Evolutionary conservation across 768 basidiomycete species (phyloP), one percentile per base, ranked within the genome.

Genomic region (Lentinula raphanica): DNA sequence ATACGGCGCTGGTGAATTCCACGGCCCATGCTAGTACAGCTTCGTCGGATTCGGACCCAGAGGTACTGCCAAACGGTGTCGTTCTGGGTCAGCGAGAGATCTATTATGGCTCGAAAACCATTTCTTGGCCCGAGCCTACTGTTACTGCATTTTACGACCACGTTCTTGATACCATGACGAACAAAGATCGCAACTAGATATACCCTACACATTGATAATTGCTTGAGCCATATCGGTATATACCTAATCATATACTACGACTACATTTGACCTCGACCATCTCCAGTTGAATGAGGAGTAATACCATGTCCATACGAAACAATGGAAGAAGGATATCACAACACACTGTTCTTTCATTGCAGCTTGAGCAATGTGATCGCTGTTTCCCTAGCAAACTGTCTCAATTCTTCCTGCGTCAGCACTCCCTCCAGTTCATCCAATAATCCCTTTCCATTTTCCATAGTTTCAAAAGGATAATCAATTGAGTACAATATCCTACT

Each of bases 401-500:
- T 21, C 36, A 58, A 39, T 29, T 50, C 58, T 25, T 58, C 49
- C 19, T 32, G 5, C 19, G 48, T 53, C 39, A 58, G 45, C 35
- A 44, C 49, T 27, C 11, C 54, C 13, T 40, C 42, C 19, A 62
- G 31, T 19, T 51, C 61, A 39, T 60, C 35, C 28, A 59, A 27
- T n/a, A 56, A 58, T 15, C 44, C 39, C 31, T 28, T 28, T 45
- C 62, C 59, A 17, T 36, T 21, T 35, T 58, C 39, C 17, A 63
- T 63, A 27, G 42, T 35, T 25, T 49, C 70, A 56, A 67, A 73
- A 0, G 71, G 71, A 63, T 73, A 74, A 55, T 72, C 71, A 48
- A 76, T 70, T 3, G 77, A 78, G 59, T 72, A 76, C 69, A 78
- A 59, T 11, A 78, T 77, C 21, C 70, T 67, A 56, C 72, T 66